Percentiles rank a stretch among this genome's conserved stretches.
phyloP scores from a whole-genome alignment of 108 stramenopile species.

The Fistulifera solaris region DNA sequence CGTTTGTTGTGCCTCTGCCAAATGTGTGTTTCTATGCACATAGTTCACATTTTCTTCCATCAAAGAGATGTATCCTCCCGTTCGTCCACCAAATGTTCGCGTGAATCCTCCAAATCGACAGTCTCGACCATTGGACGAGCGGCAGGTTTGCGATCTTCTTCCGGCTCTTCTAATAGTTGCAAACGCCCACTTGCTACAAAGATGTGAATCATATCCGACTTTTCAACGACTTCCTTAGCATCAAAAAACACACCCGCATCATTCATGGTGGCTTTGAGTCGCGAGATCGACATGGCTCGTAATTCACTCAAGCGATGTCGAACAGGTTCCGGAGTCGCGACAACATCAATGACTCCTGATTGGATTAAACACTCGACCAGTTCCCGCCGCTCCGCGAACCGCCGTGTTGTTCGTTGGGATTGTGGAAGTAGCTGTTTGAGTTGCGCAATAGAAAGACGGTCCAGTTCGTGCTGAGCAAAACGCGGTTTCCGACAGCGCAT shows the following conservation, averaged over 20 bases:
- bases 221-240: slow-evolving; percentile 57
- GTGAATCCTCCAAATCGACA: slow-evolving; percentile 9
- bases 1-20: neutral
- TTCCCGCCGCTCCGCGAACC: neutral
- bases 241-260: slow-evolving; percentile 50
- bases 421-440: slow-evolving; percentile 20
- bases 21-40: neutral
- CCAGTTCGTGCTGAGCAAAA: slow-evolving; percentile 51
- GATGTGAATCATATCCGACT: slow-evolving; percentile 49
- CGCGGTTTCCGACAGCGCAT: slow-evolving; percentile 58
- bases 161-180: slow-evolving; percentile 8
- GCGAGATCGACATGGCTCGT: slow-evolving; percentile 26
- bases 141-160: neutral
- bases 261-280: slow-evolving; percentile 34
- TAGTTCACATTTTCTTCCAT: slow-evolving; percentile 3
- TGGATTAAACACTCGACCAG: slow-evolving; percentile 30
- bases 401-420: neutral
- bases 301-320: slow-evolving; percentile 24
- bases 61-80: neutral
- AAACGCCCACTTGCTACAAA: slow-evolving; percentile 50
- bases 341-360: slow-evolving; percentile 32
- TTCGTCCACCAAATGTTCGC: neutral
- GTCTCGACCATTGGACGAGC: slow-evolving; percentile 13
- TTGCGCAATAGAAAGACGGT: slow-evolving; percentile 35
- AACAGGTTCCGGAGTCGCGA: slow-evolving; percentile 44